These are phyloP conservation scores for Magnolia kwangsiensis DNA, from an alignment of 164 flowering plant genomes.

Conservation along the genomic window DNA sequence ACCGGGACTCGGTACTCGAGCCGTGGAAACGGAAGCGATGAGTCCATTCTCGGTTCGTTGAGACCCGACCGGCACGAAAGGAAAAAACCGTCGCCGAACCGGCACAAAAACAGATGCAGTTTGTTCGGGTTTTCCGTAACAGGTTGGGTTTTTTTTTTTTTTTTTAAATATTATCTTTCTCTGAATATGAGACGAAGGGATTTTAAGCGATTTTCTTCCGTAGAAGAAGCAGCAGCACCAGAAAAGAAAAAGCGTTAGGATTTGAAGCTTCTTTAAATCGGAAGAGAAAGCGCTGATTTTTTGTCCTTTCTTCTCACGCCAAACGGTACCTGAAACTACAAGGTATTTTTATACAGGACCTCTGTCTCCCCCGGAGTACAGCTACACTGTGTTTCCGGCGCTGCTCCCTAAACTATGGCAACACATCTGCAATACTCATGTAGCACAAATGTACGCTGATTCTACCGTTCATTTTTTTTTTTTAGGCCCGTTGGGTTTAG, in stretches of 20 bases:
- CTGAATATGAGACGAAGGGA: not conserved
- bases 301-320: constrained; percentile 1
- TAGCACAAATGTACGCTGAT: no score
- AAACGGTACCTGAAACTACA: not conserved
- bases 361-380: not conserved
- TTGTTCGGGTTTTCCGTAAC: no score
- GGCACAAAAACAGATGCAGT: not conserved
- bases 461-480: no score
- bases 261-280: constrained; percentile 2
- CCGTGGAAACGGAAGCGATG: constrained; percentile 28
- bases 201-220: not conserved
- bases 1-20: constrained; percentile 51
- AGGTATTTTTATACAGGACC: not conserved
- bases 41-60: not conserved
- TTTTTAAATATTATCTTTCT: not conserved
- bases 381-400: no score
- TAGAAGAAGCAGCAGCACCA: not conserved
- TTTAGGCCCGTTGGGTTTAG: no score
- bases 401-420: no score
- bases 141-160: not conserved
- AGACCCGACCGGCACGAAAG: no score
- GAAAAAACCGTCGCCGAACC: not conserved
- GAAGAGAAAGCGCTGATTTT: not conserved
- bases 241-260: not conserved
- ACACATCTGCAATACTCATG: no score